A percentile compares a stretch with the other conserved stretches of the same genome.
These are phyloP conservation scores for Fusarium citri DNA, from an alignment of 2,329 filamentous ascomycete species.

Conservation along the genomic window DNA sequence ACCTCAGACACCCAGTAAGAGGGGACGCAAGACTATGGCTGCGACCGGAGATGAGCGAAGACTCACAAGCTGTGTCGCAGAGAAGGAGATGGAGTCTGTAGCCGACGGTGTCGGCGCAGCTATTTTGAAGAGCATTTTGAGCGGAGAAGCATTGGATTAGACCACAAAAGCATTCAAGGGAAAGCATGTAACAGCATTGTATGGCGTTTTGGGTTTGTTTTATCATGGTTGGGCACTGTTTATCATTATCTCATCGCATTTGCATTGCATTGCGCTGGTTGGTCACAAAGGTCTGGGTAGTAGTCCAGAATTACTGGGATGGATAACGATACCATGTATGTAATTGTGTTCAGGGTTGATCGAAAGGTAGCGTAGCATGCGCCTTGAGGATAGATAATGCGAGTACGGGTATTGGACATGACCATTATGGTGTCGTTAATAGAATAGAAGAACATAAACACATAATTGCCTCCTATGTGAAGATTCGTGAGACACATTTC, in stretches of 20 bases:
- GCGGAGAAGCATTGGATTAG: constrained; percentile 69
- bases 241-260: constrained; percentile 29
- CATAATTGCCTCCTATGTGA: background rate
- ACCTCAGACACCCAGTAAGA: constrained; percentile 77
- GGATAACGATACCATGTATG: constrained; percentile 35
- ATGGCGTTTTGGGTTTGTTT: constrained; percentile 35
- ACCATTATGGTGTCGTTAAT: constrained; percentile 2
- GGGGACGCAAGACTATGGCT: constrained; percentile 67
- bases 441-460: constrained; percentile 21
- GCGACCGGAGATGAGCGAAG: constrained; percentile 77
- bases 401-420: background rate
- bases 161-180: constrained; percentile 13
- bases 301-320: constrained; percentile 13
- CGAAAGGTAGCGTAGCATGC: constrained; percentile 2
- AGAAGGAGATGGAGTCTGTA: constrained; percentile 80
- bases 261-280: constrained; percentile 31
- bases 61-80: constrained; percentile 82
- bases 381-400: background rate
- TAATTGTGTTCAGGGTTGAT: constrained; percentile 26
- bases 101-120: constrained; percentile 71
- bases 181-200: constrained; percentile 35
- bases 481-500: background rate
- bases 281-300: constrained; percentile 20
- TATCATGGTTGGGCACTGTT: constrained; percentile 6
- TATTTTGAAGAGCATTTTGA: constrained; percentile 72